Evolutionary conservation across 2,329 filamentous ascomycete genomes (phyloP).

Genomic region (Septoria linicola): DNA sequence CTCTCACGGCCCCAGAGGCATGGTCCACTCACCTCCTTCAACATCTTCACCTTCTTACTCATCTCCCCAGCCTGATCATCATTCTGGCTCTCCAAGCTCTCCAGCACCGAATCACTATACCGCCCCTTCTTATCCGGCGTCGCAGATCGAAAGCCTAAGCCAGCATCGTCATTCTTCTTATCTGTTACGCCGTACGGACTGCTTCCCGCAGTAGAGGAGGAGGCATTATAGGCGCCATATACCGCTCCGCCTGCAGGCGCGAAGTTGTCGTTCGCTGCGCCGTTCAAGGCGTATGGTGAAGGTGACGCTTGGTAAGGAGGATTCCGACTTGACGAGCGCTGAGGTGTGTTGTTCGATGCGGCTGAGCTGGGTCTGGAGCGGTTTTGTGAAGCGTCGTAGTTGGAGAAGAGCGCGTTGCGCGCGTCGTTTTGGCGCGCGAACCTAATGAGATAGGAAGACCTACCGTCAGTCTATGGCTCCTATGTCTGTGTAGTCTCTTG

Average conservation of each 20-base stretch:
- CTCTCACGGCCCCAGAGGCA: background rate
- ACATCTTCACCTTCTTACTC: conserved; percentile 79
- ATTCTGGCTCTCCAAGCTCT: conserved; percentile 94
- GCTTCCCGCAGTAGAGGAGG: conserved; percentile 33
- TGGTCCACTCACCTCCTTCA: conserved; percentile 75
- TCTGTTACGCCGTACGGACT: conserved; percentile 6
- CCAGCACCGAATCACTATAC: conserved; percentile 87
- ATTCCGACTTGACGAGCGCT: conserved; percentile 26
- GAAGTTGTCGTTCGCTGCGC: conserved; percentile 25
- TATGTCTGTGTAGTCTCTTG: background rate
- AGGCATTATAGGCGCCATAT: conserved; percentile 34
- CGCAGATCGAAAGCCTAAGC: conserved; percentile 40
- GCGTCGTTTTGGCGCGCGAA: conserved; percentile 33
- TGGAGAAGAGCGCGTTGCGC: conserved; percentile 44
- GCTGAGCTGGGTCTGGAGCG: conserved; percentile 37
- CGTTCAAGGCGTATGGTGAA: conserved; percentile 27
- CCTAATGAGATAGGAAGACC: conserved; percentile 9
- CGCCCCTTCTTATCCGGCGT: conserved; percentile 67
- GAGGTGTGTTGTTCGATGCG: conserved; percentile 25
- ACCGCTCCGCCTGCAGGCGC: conserved; percentile 19
- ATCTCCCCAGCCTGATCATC: conserved; percentile 88
- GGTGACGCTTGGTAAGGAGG: conserved; percentile 24
- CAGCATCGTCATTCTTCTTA: conserved; percentile 22
- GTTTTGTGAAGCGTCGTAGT: conserved; percentile 36
- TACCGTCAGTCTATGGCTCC: conserved; percentile 2